Evolutionary conservation across 2,329 filamentous ascomycete species (phyloP), one percentile per base, ranked within the genome.

Genomic region (Metarhizium guizhouense): DNA sequence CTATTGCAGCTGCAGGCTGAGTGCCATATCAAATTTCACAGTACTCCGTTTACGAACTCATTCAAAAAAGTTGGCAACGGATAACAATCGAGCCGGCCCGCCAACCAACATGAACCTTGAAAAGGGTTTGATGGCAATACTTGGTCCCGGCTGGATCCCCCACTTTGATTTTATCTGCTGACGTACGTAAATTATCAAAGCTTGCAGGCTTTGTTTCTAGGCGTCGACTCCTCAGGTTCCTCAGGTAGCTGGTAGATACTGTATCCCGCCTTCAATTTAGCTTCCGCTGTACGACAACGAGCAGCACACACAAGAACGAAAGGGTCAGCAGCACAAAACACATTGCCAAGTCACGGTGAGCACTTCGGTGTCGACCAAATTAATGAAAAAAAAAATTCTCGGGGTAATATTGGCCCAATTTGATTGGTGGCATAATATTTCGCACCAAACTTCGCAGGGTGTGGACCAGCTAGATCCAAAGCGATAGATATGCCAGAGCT

Each of bases 1-100:
- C 73, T 6, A 64, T 74, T 54, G 70, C 68, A 16, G 71, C 72
- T 52, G 72, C 67, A 55, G 71, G 72, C 57, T 75, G 60, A 69
- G 25, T 16, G 45, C 45, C 4, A 4, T 6, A 30, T 29, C 11
- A 48, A 16, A 18, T 29, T 48, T n/a, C 25, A 29, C 20, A 48
- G 20, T 13, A 48, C 20, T 16, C 20, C 45, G 45, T 48, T n/a
- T 30, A 14, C 8, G 5, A 30, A 20, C 7, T 45, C 6, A 18
- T 20, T 16, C 38, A 40, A 40, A 40, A 11, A 13, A 40, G 38
- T 40, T 45, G 45, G 20, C 25, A 20, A 48, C 25, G 25, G 45
- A 30, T 14, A 30, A 20, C 25, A 48, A 32, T 30, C 5, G 45
- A 30, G 45, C 20, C 25, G 13, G 45, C 45, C 13, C 30, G 49